Percentiles rank a stretch among this genome's conserved stretches.
These are phyloP conservation scores for Bauhinia variegata DNA, from an alignment of 306 rosid species.

Conservation along the genomic window DNA sequence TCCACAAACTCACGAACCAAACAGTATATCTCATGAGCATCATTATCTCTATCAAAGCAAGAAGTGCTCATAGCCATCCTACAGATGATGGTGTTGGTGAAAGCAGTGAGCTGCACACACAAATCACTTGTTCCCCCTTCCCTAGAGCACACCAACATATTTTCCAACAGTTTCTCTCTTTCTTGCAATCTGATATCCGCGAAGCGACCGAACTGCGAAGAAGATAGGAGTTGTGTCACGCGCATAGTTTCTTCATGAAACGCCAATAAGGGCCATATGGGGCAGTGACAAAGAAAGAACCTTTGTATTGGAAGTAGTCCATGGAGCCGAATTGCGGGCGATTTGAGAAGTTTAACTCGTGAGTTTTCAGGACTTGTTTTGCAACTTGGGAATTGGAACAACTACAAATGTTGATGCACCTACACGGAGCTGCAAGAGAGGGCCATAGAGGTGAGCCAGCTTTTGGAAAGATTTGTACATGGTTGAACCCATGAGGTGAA, in stretches of 20 bases:
- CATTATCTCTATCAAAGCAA: conserved; percentile 38
- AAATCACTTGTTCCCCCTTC: conserved; percentile 38
- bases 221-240: conserved; percentile 53
- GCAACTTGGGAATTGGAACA: conserved; percentile 59
- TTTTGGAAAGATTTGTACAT: conserved; percentile 58
- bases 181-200: conserved; percentile 43
- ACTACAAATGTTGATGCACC: conserved; percentile 60
- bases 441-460: conserved; percentile 54
- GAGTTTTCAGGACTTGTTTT: conserved; percentile 54
- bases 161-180: conserved; percentile 41
- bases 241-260: conserved; percentile 65
- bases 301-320: conserved; percentile 45
- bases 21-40: conserved; percentile 41
- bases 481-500: conserved; percentile 54
- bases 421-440: conserved; percentile 53
- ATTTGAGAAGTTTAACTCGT: conserved; percentile 52
- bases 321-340: conserved; percentile 60
- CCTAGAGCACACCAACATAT: conserved; percentile 25
- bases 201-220: conserved; percentile 38
- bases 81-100: conserved; percentile 55
- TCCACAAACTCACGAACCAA: conserved; percentile 44
- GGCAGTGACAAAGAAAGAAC: conserved; percentile 52
- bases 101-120: conserved; percentile 35
- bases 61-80: conserved; percentile 61
- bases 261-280: conserved; percentile 62